A percentile compares a stretch with the other conserved stretches of the same genome.
Evolutionary conservation across 192 early-diverging fungal genomes (phyloP).

Genomic region (Mortierella antarctica): DNA sequence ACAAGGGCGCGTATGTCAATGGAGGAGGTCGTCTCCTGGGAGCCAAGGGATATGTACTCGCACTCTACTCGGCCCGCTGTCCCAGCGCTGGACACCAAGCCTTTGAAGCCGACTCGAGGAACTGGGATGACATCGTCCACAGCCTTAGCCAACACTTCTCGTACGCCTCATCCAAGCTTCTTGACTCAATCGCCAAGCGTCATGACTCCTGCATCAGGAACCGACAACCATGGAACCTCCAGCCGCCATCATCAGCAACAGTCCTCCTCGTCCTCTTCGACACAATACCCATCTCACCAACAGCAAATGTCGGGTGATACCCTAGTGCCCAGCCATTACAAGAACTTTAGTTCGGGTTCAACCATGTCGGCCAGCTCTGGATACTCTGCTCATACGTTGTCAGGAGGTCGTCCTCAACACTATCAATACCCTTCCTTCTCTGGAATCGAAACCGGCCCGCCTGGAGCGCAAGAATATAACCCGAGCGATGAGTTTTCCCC

Average conservation of each 20-base stretch:
- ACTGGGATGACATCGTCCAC: conserved; percentile 18
- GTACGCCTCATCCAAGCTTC: conserved; percentile 7
- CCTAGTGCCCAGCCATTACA: conserved; percentile 20
- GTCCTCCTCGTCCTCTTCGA: conserved; percentile 9
- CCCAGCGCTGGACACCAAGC: conserved; percentile 23
- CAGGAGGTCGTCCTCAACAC: neutral
- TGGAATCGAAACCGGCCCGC: neutral
- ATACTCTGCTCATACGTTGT: conserved; percentile 22
- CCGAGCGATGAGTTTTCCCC: conserved; percentile 36
- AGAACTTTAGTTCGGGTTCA: conserved; percentile 22
- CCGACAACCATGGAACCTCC: neutral
- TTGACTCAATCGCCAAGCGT: conserved; percentile 21
- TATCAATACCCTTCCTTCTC: neutral
- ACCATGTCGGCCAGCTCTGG: conserved; percentile 19
- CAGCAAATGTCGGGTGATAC: conserved; percentile 35
- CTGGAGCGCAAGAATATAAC: conserved; percentile 32
- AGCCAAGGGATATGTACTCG: conserved; percentile 12
- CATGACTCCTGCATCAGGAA: conserved; percentile 9
- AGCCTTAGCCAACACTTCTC: conserved; percentile 11
- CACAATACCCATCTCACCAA: conserved; percentile 4
- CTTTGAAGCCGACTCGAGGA: neutral
- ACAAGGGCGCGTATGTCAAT: conserved; percentile 5
- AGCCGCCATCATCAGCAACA: conserved; percentile 13
- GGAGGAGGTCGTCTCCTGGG: conserved; percentile 36
- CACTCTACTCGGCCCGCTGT: conserved; percentile 13